A percentile compares a stretch with the other conserved stretches of the same genome.
Conservation (phyloP, 2,329 filamentous ascomycete species). For the Cordyceps javanica region DNA sequence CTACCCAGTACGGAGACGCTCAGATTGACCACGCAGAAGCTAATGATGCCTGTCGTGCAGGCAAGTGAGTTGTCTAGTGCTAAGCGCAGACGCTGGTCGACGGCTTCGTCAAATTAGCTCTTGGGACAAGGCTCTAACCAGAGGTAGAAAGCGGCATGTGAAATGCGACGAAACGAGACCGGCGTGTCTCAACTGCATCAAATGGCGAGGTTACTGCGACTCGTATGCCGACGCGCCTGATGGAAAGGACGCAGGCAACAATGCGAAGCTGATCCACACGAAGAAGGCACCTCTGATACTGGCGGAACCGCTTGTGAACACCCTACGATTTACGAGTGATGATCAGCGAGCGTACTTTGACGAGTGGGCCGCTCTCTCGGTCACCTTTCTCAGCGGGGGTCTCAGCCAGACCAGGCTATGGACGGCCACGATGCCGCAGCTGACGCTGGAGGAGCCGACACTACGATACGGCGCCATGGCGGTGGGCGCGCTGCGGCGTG, state of each 20-base stretch:
- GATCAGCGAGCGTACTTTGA: conserved; percentile 33
- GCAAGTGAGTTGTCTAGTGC: conserved; percentile 16
- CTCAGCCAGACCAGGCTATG: conserved; percentile 29
- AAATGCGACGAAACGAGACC: conserved; percentile 38
- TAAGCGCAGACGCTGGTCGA: not conserved
- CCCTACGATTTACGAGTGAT: conserved; percentile 27
- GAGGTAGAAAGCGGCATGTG: conserved; percentile 32
- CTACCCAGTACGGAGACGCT: not conserved
- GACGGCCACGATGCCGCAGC: conserved; percentile 35
- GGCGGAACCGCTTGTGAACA: conserved; percentile 28
- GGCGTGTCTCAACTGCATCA: conserved; percentile 35
- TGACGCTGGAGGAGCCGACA: conserved; percentile 31
- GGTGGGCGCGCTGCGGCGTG: conserved; percentile 32
- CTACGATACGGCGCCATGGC: conserved; percentile 35
- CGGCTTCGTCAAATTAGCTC: not conserved
- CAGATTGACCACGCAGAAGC: not conserved
- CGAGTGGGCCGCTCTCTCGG: conserved; percentile 30
- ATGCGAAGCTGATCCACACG: conserved; percentile 25
- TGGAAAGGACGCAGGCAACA: conserved; percentile 13
- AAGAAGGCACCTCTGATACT: conserved; percentile 25
- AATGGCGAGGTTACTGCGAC: conserved; percentile 35
- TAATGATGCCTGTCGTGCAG: conserved; percentile 4
- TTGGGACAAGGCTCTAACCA: not conserved
- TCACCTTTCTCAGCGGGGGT: conserved; percentile 30
- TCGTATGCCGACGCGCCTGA: conserved; percentile 24